phyloP scores from a whole-genome alignment of 305 asterid genomes.

The Petunia hybrid region DNA sequence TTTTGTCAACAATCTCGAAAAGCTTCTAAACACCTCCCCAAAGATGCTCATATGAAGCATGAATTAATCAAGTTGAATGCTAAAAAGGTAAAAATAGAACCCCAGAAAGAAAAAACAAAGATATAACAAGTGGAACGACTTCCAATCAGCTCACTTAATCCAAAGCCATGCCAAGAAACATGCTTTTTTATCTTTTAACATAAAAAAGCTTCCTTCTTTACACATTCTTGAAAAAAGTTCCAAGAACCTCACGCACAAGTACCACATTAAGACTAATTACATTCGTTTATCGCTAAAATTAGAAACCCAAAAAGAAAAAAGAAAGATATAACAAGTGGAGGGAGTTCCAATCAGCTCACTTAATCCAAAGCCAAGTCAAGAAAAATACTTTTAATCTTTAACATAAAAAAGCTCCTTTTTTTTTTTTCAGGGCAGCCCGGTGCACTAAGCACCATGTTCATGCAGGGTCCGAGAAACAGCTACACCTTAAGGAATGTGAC shows the following conservation, averaged over 20 bases:
- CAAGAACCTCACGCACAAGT: not conserved
- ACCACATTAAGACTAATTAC: not conserved
- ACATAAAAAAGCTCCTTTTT: not conserved
- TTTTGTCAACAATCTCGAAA: not conserved
- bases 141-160: slow-evolving; percentile 19
- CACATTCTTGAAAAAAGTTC: not conserved
- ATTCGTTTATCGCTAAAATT: not conserved
- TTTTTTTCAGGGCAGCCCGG: not conserved
- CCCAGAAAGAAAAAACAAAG: not conserved
- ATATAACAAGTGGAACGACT: not conserved
- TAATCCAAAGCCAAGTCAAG: not conserved
- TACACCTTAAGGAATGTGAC: too few relatives aligned
- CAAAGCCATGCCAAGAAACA: slow-evolving; percentile 12
- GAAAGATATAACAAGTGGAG: not conserved
- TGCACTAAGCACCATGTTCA: too few relatives aligned
- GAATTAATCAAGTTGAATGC: not conserved
- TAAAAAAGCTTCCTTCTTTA: not conserved
- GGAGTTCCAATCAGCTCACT: not conserved
- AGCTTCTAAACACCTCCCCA: not conserved
- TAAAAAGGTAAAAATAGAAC: slow-evolving; percentile 1
- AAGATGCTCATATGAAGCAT: not conserved
- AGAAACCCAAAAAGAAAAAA: not conserved
- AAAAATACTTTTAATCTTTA: not conserved
- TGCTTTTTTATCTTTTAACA: not conserved
- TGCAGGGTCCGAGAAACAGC: too few relatives aligned